Evolutionary conservation across 2,329 filamentous ascomycete genomes (phyloP).

Genomic region (Leptographium wingfieldii): DNA sequence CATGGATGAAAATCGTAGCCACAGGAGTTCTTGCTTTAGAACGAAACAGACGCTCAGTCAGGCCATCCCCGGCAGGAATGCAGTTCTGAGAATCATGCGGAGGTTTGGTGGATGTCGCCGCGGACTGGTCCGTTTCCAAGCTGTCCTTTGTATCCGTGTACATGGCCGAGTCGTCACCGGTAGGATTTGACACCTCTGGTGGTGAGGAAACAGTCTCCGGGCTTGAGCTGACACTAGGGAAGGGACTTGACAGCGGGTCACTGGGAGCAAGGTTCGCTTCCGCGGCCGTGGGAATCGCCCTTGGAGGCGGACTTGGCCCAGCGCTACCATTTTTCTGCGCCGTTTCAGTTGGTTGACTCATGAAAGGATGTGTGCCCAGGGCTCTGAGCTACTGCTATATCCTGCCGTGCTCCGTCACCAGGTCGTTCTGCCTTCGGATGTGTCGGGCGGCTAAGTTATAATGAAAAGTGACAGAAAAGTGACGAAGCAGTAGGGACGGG

Average conservation of each 20-base stretch:
- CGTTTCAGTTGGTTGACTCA: not conserved
- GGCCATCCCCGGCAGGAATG: constrained; percentile 8
- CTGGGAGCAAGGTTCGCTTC: not conserved
- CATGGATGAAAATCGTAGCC: constrained; percentile 81
- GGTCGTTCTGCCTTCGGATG: not conserved
- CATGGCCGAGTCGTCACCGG: not conserved
- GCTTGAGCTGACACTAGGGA: constrained; percentile 9
- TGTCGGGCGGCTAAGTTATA: not conserved
- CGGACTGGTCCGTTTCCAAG: not conserved
- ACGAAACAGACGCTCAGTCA: constrained; percentile 16
- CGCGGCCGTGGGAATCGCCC: not conserved
- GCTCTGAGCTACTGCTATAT: not conserved
- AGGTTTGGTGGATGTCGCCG: not conserved
- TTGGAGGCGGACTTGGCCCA: too few species aligned
- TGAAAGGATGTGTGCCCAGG: not conserved
- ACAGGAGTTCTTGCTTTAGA: constrained; percentile 11
- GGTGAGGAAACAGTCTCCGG: not conserved
- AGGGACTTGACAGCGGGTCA: constrained; percentile 6
- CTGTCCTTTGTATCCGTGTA: not conserved
- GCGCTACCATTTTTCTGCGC: not conserved
- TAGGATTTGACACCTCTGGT: not conserved
- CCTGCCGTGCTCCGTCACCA: not conserved
- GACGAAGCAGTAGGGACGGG: not conserved
- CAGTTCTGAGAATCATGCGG: not conserved
- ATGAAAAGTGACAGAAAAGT: not conserved